phyloP scores from a whole-genome alignment of 495 filamentous ascomycete species.

The Hypomontagnella monticulosa region DNA sequence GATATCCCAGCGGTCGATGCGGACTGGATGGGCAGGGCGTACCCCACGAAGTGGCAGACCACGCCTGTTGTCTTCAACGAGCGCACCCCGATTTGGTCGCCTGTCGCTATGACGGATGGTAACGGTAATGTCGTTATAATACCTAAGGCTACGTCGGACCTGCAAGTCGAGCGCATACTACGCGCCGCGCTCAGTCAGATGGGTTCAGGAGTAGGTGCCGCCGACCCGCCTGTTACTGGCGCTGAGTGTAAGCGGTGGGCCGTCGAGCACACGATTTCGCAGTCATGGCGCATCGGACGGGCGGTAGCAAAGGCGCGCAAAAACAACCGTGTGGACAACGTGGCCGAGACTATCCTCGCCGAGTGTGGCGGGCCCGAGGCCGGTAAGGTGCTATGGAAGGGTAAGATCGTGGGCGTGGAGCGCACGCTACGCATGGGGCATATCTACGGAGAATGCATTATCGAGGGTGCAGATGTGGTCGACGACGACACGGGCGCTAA shows the following conservation, averaged over 20 bases:
- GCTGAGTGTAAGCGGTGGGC: slow-evolving; percentile 60
- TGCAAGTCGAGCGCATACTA: slow-evolving; percentile 52
- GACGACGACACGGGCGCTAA: slow-evolving; percentile 38
- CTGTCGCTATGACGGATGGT: slow-evolving; percentile 60
- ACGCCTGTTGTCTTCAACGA: slow-evolving; percentile 64
- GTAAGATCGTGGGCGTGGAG: slow-evolving; percentile 69
- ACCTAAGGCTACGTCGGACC: slow-evolving; percentile 51
- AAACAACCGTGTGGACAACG: slow-evolving; percentile 56
- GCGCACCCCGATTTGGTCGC: slow-evolving; percentile 55
- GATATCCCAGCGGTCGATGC: slow-evolving; percentile 62
- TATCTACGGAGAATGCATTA: slow-evolving; percentile 63
- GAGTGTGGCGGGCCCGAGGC: slow-evolving; percentile 63
- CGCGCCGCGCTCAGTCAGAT: slow-evolving; percentile 57
- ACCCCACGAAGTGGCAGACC: slow-evolving; percentile 66
- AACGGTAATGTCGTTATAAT: slow-evolving; percentile 60
- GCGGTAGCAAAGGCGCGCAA: slow-evolving; percentile 61
- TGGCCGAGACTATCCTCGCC: slow-evolving; percentile 65
- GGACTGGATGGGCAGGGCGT: slow-evolving; percentile 68
- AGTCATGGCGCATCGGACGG: slow-evolving; percentile 64
- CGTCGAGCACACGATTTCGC: slow-evolving; percentile 61
- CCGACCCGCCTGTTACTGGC: slow-evolving; percentile 55
- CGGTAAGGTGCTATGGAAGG: slow-evolving; percentile 65
- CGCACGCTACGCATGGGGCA: slow-evolving; percentile 64
- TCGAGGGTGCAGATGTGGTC: slow-evolving; percentile 55
- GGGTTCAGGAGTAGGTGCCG: slow-evolving; percentile 59